A percentile compares a stretch with the other conserved stretches of the same genome.
These are phyloP conservation scores for Meira nashicola DNA, from an alignment of 1,284 basidiomycete genomes.

Conservation along the genomic window DNA sequence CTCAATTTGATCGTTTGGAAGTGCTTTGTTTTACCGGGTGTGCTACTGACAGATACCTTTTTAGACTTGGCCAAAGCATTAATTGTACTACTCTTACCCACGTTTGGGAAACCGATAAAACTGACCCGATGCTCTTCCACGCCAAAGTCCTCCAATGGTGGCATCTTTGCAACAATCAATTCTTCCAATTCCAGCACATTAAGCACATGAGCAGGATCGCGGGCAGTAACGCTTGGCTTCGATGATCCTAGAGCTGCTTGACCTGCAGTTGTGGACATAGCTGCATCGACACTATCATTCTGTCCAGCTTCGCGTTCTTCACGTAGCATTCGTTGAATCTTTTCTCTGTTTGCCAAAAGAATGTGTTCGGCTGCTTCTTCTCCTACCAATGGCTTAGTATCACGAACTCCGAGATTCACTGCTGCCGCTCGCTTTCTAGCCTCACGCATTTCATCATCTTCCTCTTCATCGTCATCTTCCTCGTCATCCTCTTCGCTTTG, in stretches of 20 bases:
- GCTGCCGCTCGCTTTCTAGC: constrained; percentile 18
- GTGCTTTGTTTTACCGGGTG: constrained; percentile 85
- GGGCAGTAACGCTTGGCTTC: constrained; percentile 30
- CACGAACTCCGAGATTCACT: constrained; percentile 20
- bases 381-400: constrained; percentile 29
- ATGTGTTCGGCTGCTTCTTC: constrained; percentile 25
- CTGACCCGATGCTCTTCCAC: constrained; percentile 54
- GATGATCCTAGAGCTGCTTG: background rate
- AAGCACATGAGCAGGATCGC: constrained; percentile 72
- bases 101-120: constrained; percentile 65
- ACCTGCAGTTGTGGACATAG: constrained; percentile 31
- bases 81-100: constrained; percentile 52
- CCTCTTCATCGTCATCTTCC: constrained; percentile 44
- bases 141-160: constrained; percentile 63
- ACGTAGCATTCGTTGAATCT: constrained; percentile 18
- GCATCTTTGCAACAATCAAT: constrained; percentile 72
- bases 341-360: constrained; percentile 15
- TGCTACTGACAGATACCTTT: constrained; percentile 51
- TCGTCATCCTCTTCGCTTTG: constrained; percentile 27
- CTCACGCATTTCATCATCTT: constrained; percentile 47
- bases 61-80: constrained; percentile 51
- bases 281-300: constrained; percentile 19
- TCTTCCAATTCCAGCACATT: constrained; percentile 85
- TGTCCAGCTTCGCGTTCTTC: background rate
- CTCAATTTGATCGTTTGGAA: constrained; percentile 96